Evolutionary conservation across 2,329 filamentous ascomycete genomes (phyloP), one percentile per base, ranked within the genome.

Genomic region (Neophaeococcomyces aloes): DNA sequence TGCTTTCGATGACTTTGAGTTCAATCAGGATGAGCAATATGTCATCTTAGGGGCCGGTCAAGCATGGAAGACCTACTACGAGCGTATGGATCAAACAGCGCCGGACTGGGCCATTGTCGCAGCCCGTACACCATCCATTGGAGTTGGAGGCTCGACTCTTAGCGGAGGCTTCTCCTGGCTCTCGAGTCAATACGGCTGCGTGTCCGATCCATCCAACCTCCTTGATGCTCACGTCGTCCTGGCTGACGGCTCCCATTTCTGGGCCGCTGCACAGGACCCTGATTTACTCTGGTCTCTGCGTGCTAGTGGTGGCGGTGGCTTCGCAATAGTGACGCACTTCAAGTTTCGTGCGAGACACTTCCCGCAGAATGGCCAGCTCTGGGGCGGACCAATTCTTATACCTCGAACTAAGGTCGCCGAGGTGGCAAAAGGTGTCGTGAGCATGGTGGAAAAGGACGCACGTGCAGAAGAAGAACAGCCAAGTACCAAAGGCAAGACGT

Each of bases 281-380:
- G 64, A 67, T 14, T 54, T 67, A 2, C 52, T 67, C 11, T 67
- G 63, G 62, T 63, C 62, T 4, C 50, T 67, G 7, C 56, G 65
- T n/a, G 65, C 63, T 1, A 62, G 62, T 11, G 64, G 63, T 7
- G 61, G 61, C 1, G n/a, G n/a, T n/a, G 52, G 50, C n/a, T 57
- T 57, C 30, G 41, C 46, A 21, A 34, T 50, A 17, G 50, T 42
- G 11, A 45, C 46, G 13, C 38, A 40, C 3, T 50, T 44, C 40
- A 50, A 50, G 43, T 50, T 52, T 42, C 35, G 45, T 19, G 50
- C 46, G 11, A 44, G 48, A 18, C 45, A 36, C 19, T 50, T 42
- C 31, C 48, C 50, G 8, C 39, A 44, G 27, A 45, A 47, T n/a
- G 42, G 42, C 3, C 30, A 32, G 3, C 42, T 52, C 17, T 52